These are phyloP conservation scores for Plasmodium coatneyi DNA, from an alignment of 169 alveolate genomes.

Conservation along the genomic window DNA sequence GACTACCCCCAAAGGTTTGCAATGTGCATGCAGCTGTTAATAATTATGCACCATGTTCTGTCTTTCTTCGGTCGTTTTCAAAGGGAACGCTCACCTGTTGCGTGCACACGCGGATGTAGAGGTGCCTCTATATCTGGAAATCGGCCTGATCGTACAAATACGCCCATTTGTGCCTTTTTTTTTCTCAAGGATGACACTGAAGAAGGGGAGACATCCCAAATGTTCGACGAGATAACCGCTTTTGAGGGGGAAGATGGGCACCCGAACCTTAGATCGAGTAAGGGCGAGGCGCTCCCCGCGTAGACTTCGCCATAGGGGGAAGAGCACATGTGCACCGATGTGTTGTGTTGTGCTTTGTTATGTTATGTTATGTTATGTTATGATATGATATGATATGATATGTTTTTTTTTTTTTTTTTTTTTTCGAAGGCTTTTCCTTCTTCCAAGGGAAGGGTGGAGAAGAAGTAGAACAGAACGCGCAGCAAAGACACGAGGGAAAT, in stretches of 20 bases:
- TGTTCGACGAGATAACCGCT: background rate
- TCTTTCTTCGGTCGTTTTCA: background rate
- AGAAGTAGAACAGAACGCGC: background rate
- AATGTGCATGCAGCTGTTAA: background rate
- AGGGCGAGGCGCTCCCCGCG: background rate
- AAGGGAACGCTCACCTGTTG: background rate
- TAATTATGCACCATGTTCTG: background rate
- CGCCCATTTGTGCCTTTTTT: background rate
- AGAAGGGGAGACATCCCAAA: background rate
- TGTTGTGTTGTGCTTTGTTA: background rate
- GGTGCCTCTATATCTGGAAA: background rate
- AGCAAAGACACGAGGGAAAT: background rate
- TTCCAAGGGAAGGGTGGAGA: background rate
- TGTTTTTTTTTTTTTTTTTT: slow-evolving; percentile 1
- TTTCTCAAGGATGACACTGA: background rate
- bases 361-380: background rate
- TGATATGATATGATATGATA: too few species aligned
- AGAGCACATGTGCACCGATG: background rate
- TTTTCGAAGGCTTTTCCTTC: slow-evolving; percentile 33
- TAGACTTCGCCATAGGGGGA: background rate
- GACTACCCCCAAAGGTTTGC: slow-evolving; percentile 10
- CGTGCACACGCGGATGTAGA: background rate
- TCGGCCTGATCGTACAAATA: background rate
- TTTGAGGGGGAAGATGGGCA: background rate
- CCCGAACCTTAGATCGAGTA: slow-evolving; percentile 52